These are phyloP conservation scores for Polyrhizophydium stewartii DNA, from an alignment of 371 early-diverging fungal genomes.

Conservation along the genomic window DNA sequence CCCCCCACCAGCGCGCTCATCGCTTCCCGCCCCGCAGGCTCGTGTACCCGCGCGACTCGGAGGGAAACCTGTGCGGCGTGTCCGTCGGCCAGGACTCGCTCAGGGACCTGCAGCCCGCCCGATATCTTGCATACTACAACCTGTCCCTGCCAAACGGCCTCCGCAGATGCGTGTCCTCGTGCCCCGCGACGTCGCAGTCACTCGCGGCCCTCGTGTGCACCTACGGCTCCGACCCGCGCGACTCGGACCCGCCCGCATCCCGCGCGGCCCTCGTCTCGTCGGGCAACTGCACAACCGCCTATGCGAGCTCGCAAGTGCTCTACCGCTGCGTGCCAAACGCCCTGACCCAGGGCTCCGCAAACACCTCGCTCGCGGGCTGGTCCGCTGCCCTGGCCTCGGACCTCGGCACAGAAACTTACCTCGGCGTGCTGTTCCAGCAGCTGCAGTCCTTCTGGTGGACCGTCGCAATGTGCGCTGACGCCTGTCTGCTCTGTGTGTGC, in stretches of 20 bases:
- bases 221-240: slow-evolving; percentile 5
- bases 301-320: slow-evolving; percentile 16
- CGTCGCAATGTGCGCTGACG: slow-evolving; percentile 9
- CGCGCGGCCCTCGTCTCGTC: not conserved
- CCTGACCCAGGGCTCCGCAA: slow-evolving; percentile 1
- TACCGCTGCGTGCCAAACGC: slow-evolving; percentile 29
- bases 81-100: slow-evolving; percentile 10
- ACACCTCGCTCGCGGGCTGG: not conserved
- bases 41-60: slow-evolving; percentile 19
- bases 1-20: too few relatives aligned
- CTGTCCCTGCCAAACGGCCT: slow-evolving; percentile 1
- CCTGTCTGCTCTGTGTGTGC: not conserved
- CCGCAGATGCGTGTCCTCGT: slow-evolving; percentile 18
- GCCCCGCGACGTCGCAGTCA: slow-evolving; percentile 14
- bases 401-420: slow-evolving; percentile 9
- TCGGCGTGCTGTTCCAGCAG: slow-evolving; percentile 14
- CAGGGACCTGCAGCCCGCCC: slow-evolving; percentile 6
- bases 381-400: slow-evolving; percentile 5
- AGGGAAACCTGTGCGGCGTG: slow-evolving; percentile 19
- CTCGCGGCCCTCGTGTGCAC: slow-evolving; percentile 9
- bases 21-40: not conserved
- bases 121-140: slow-evolving; percentile 24
- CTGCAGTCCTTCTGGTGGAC: slow-evolving; percentile 19
- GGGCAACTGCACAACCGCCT: slow-evolving; percentile 14
- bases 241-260: not conserved